Conservation (phyloP, 2,329 filamentous ascomycete genomes). For the Aspergillus sp. region DNA sequence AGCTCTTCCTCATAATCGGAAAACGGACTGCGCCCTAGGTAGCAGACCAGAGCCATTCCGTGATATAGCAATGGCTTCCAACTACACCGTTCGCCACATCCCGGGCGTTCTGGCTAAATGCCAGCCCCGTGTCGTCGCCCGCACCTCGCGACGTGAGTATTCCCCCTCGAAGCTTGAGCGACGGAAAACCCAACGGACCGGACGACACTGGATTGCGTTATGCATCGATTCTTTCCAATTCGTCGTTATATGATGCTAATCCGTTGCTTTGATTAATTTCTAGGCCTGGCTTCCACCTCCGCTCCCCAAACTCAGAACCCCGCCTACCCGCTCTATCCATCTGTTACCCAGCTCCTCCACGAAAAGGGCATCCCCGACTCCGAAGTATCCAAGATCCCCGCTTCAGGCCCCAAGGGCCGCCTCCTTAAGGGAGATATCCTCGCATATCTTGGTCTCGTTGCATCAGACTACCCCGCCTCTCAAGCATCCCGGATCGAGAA, state of each 20-base stretch:
- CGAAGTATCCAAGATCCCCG: constrained; percentile 76
- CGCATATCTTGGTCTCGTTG: constrained; percentile 79
- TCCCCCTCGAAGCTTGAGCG: constrained; percentile 6
- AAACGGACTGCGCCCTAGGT: background rate
- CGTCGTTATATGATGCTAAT: constrained; percentile 8
- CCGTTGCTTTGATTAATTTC: background rate
- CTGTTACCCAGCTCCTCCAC: constrained; percentile 78
- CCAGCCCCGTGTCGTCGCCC: constrained; percentile 29
- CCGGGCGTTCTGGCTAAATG: constrained; percentile 36
- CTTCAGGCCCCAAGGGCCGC: constrained; percentile 82
- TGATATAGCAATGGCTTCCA: constrained; percentile 33
- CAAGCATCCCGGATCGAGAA: constrained; percentile 71
- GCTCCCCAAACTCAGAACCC: constrained; percentile 40
- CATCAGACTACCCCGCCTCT: constrained; percentile 67
- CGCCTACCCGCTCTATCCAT: constrained; percentile 62
- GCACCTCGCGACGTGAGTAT: constrained; percentile 36
- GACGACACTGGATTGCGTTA: background rate
- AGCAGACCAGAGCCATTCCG: constrained; percentile 4
- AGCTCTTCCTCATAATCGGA: constrained; percentile 8
- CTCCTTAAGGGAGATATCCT: constrained; percentile 95
- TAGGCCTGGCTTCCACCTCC: constrained; percentile 38
- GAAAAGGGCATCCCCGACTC: constrained; percentile 73
- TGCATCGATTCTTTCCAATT: background rate
- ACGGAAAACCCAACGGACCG: background rate
- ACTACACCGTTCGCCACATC: constrained; percentile 32